Evolutionary conservation across 2,329 filamentous ascomycete genomes (phyloP), one percentile per base, ranked within the genome.

Genomic region (Penicillium rolfsii): DNA sequence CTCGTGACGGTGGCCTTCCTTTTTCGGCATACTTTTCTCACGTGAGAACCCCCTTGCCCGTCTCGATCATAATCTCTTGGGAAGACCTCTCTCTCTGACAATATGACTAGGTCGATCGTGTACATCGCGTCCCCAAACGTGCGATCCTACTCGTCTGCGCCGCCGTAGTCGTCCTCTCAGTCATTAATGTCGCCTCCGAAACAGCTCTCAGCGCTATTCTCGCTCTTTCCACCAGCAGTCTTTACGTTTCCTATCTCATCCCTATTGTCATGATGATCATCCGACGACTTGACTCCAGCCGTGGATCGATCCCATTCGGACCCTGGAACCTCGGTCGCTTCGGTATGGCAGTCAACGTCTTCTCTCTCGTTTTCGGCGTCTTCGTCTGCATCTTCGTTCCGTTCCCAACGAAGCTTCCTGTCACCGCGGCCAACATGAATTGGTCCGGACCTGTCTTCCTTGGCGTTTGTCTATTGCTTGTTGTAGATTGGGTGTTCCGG

Each of bases 1-100:
- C 81, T 12, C 70, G 78, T 4, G 82, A 84, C 57, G 79, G 79
- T 3, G 82, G 79, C 5, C 66, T 83, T 0, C 80, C 80, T 0
- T 67, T 54, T 33, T 71, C 61, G 9, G 38, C 46, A 8, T 66
- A 65, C 28, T 67, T 71, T 45, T 49, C 65, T 30, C 57, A 65
- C 35, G 67, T 68, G 48, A 11, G 65, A 48, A 48, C 16, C 11
- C 24, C 7, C 35, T 28, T 11, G 7, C 4, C 54, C 48, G 14
- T 11, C 16, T 38, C 11, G 6, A 40, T 12, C 6, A 14, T 6
- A 24, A 16, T 8, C 11, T 28, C 12, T 16, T 2, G 28, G 36
- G 5, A 19, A 5, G 16, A 28, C 3, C 4, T 30, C 2, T n/a
- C 4, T 24, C 6, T 38, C 50, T 30, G 33, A 41, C 40, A 30